Evolutionary conservation across 2,329 filamentous ascomycete genomes (phyloP), one percentile per base, ranked within the genome.

Genomic region (Claviceps digitariae): DNA sequence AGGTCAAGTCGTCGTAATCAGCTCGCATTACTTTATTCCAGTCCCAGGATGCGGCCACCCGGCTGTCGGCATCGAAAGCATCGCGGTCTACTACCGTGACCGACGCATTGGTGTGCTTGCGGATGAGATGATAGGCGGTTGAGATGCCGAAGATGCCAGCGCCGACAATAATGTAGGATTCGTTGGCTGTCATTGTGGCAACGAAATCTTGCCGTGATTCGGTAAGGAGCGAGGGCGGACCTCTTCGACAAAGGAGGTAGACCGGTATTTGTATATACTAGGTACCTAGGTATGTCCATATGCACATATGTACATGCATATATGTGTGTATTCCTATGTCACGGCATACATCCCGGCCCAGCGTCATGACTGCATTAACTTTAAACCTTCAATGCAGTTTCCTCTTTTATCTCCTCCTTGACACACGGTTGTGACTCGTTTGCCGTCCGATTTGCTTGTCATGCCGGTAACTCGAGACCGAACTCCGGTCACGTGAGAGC

Each of bases 11-110:
- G 53, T 78, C 73, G 67, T 87, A 87, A 64, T 87, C 83, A 48
- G 82, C 80, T 54, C 83, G 80, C 17, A 87, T 74, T 29, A 85
- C 81, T 66, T 86, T 87, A 70, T 85, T 87, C 76, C 82, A 82
- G 67, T 88, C 84, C 72, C 80, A 84, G 0, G 84, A 86, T 0
- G 84, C 84, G 34, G 82, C 83, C 25, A 74, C 68, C 3, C 70
- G 68, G 51, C 62, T 66, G 0, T 71, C 67, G 1, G 75, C 74
- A 25, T 78, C 74, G 47, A 68, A 73, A 2, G 73, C 69, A 54
- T 76, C 71, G 15, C 78, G 74, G 66, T 85, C 81, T 27, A 85
- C 68, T 2, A 85, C 64, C 1, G 74, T 80, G 52, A 84, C 69
- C 2, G 67, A 67, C 1, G 75, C 74, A 36, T 72, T 61, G 20